These are phyloP conservation scores for Mucor ambiguus DNA, from an alignment of 371 early-diverging fungal genomes.

Conservation along the genomic window DNA sequence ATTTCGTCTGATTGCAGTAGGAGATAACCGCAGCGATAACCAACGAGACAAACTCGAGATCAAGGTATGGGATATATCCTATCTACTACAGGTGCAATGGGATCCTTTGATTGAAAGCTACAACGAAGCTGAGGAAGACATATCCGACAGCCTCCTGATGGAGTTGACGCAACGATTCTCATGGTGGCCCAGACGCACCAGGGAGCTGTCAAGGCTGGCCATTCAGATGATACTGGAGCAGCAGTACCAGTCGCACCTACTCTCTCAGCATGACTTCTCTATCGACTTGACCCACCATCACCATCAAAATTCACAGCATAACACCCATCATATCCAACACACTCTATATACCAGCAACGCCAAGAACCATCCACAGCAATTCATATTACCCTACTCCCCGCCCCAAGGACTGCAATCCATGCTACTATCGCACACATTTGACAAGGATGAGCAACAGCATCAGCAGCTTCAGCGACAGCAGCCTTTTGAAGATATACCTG, in stretches of 20 bases:
- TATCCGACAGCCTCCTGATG: background rate
- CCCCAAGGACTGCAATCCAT: conserved; percentile 30
- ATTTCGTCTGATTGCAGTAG: conserved; percentile 68
- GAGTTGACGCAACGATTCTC: conserved; percentile 20
- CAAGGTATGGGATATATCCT: conserved; percentile 51
- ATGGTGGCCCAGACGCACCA: conserved; percentile 43
- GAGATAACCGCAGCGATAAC: conserved; percentile 94
- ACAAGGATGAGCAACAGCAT: conserved; percentile 21
- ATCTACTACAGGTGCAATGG: conserved; percentile 34
- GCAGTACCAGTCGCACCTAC: conserved; percentile 7
- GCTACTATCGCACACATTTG: conserved; percentile 41
- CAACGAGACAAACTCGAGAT: conserved; percentile 60
- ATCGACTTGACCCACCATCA: background rate
- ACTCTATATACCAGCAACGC: background rate
- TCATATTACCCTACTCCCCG: conserved; percentile 38
- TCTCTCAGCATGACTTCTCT: conserved; percentile 1
- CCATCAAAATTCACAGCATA: background rate
- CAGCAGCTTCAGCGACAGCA: background rate
- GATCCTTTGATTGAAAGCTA: conserved; percentile 18
- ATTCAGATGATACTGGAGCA: conserved; percentile 28
- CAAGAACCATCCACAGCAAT: background rate
- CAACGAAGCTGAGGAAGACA: background rate
- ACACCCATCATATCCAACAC: background rate
- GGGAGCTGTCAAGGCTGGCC: conserved; percentile 26
- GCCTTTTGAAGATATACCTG: conserved; percentile 30